These are phyloP conservation scores for Penicillium bialowiezense DNA, from an alignment of 495 filamentous ascomycete species.

Conservation along the genomic window DNA sequence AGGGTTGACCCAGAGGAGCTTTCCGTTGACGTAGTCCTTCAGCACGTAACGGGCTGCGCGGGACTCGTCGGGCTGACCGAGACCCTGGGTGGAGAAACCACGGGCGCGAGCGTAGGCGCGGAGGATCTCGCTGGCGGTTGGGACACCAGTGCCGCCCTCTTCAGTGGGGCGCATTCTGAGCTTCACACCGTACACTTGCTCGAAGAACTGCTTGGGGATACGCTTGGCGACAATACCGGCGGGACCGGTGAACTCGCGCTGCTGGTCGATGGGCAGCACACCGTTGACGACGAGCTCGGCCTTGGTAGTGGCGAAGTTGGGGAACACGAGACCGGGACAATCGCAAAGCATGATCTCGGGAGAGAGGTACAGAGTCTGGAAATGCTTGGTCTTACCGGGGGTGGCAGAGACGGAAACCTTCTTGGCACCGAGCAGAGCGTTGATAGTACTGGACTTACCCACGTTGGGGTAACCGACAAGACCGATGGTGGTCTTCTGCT, in stretches of 20 bases:
- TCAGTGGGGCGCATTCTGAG: conserved; percentile 79
- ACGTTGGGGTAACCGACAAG: conserved; percentile 99
- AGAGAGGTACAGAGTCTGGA: conserved; percentile 95
- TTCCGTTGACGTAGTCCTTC: conserved; percentile 97
- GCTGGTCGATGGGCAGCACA: conserved; percentile 94
- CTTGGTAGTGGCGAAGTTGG: conserved; percentile 96
- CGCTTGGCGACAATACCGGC: conserved; percentile 81
- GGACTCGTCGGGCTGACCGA: conserved; percentile 89
- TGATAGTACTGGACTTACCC: conserved; percentile 98
- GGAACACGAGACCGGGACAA: conserved; percentile 98
- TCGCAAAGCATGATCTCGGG: conserved; percentile 90
- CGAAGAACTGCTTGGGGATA: conserved; percentile 86
- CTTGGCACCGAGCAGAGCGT: conserved; percentile 94
- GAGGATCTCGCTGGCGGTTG: conserved; percentile 84
- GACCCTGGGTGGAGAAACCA: conserved; percentile 83
- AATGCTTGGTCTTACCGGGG: conserved; percentile 98
- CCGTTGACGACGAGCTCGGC: conserved; percentile 95
- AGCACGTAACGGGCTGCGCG: conserved; percentile 85
- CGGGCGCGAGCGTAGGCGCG: conserved; percentile 82
- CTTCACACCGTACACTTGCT: conserved; percentile 89
- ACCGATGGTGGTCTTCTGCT: conserved; percentile 77
- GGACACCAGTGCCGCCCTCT: conserved; percentile 88
- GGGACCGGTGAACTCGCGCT: conserved; percentile 91
- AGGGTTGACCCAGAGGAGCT: conserved; percentile 87
- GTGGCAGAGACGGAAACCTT: conserved; percentile 98